Conservation (phyloP, 1,139 yeast genomes). For the Geotrichum phurueaensis region DNA sequence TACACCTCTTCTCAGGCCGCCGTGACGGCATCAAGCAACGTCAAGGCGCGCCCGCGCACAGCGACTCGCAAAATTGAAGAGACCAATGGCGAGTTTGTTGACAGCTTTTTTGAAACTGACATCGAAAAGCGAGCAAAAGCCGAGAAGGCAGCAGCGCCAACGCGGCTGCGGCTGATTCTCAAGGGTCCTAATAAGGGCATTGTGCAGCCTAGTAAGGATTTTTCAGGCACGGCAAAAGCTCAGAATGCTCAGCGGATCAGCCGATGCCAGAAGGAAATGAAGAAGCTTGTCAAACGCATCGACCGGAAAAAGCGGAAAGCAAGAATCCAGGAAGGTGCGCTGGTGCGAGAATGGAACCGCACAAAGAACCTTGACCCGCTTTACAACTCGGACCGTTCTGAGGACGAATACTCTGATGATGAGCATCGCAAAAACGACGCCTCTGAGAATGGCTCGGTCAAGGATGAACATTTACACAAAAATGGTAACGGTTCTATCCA, state of each 20-base stretch:
- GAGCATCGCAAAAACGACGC: conserved; percentile 1
- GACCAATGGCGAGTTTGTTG: conserved; percentile 1
- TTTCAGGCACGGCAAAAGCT: neutral
- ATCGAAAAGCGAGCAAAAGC: neutral
- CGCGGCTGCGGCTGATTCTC: conserved; percentile 7
- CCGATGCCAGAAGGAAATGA: conserved; percentile 22
- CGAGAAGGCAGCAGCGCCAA: conserved; percentile 1
- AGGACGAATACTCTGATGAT: conserved; percentile 6
- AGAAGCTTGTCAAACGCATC: conserved; percentile 23
- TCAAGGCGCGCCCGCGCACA: neutral
- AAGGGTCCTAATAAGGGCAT: conserved; percentile 2
- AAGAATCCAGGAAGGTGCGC: conserved; percentile 26
- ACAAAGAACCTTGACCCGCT: conserved; percentile 32
- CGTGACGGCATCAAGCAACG: neutral
- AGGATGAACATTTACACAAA: neutral
- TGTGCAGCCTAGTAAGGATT: neutral
- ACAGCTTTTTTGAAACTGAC: neutral
- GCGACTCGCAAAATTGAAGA: conserved; percentile 6
- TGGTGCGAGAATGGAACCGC: conserved; percentile 29
- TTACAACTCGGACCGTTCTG: conserved; percentile 29
- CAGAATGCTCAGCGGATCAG: conserved; percentile 5
- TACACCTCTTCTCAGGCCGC: neutral
- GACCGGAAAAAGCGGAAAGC: conserved; percentile 25
- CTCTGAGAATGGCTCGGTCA: neutral
- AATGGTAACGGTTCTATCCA: neutral